Conservation (phyloP, 1,284 basidiomycete genomes). For the Gymnopus androsaceus region DNA sequence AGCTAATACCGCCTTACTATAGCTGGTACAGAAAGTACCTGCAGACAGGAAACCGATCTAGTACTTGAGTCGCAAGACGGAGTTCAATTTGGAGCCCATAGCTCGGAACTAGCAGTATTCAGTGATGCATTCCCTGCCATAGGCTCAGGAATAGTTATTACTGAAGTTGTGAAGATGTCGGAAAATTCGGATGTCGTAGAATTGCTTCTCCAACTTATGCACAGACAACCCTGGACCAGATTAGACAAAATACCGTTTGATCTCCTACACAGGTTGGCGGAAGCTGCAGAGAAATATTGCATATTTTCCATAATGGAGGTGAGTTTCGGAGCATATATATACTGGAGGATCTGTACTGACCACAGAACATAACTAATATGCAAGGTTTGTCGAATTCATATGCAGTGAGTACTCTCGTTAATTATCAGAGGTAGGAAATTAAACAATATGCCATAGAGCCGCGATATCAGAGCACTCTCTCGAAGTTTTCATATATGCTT, state of each 20-base stretch:
- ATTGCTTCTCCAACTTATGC: conserved; percentile 7
- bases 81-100: conserved; percentile 5
- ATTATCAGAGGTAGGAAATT: not conserved
- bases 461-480: not conserved
- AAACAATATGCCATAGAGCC: not conserved
- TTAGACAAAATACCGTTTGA: not conserved
- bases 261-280: not conserved
- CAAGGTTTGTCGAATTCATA: conserved; percentile 2
- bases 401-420: not conserved
- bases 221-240: not conserved
- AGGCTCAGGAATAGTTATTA: not conserved
- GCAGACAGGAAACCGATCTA: not conserved
- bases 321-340: too few relatives aligned
- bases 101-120: not conserved
- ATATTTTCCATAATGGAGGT: conserved; percentile 2
- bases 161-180: not conserved
- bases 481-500: conserved; percentile 7
- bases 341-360: too few relatives aligned
- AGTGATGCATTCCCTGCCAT: conserved; percentile 9
- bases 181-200: conserved; percentile 4
- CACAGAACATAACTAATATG: too few relatives aligned
- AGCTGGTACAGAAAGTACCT: too few relatives aligned
- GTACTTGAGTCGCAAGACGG: conserved; percentile 3
- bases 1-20: too few relatives aligned
- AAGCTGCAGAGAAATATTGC: not conserved